Conservation (phyloP, 2,329 filamentous ascomycete genomes). For the Aspergillus floridensis region DNA sequence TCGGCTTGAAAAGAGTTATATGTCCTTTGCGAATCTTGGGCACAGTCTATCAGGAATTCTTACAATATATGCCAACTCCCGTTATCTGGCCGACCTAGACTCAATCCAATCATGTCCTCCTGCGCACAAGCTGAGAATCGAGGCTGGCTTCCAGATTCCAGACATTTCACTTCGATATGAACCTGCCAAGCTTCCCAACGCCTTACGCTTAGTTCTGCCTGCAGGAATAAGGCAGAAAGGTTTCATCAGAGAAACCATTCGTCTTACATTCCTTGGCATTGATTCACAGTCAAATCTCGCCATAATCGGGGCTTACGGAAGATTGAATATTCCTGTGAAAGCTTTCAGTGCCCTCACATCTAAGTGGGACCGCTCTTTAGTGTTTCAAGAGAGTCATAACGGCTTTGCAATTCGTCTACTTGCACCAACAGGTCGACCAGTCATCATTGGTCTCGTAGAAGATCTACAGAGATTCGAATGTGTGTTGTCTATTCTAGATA, state of each 20-base stretch:
- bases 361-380: constrained; percentile 30
- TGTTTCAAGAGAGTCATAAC: constrained; percentile 33
- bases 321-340: constrained; percentile 27
- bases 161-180: constrained; percentile 37
- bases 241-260: constrained; percentile 35
- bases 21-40: constrained; percentile 33
- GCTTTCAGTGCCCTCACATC: constrained; percentile 26
- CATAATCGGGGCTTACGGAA: constrained; percentile 38
- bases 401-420: constrained; percentile 41
- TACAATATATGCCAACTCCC: constrained; percentile 39
- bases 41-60: constrained; percentile 38
- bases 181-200: constrained; percentile 28
- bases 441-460: constrained; percentile 36
- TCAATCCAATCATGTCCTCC: constrained; percentile 28
- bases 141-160: constrained; percentile 32
- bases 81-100: constrained; percentile 31
- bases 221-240: constrained; percentile 24
- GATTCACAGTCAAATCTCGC: constrained; percentile 32
- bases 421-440: constrained; percentile 34
- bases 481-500: constrained; percentile 35
- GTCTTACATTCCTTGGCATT: constrained; percentile 39
- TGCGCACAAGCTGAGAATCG: constrained; percentile 31
- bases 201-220: constrained; percentile 30
- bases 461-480: constrained; percentile 40
- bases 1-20: constrained; percentile 22